phyloP scores from a whole-genome alignment of 1,284 basidiomycete species.

The Fistulina hepatica region DNA sequence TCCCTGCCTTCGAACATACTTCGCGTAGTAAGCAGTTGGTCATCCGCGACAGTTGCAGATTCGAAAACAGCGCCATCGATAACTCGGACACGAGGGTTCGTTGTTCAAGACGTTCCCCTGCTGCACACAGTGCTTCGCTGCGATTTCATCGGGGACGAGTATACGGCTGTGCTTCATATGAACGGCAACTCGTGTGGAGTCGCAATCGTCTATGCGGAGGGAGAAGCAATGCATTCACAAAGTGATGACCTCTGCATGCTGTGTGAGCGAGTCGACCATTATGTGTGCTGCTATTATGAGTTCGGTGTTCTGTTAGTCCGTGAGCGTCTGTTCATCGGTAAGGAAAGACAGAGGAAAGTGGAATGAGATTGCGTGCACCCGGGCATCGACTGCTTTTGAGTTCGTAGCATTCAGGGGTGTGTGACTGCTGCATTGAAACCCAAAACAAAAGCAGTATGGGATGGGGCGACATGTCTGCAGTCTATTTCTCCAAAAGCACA shows the following conservation, averaged over 20 bases:
- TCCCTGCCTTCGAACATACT: conserved; percentile 59
- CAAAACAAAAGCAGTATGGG: conserved; percentile 73
- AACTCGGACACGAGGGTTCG: conserved; percentile 51
- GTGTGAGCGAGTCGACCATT: conserved; percentile 59
- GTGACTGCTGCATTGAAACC: conserved; percentile 41
- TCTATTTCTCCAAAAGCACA: conserved; percentile 9
- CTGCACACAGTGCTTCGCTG: conserved; percentile 66
- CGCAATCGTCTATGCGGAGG: conserved; percentile 59
- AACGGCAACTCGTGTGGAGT: conserved; percentile 71
- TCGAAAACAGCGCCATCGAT: conserved; percentile 76
- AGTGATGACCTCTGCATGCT: conserved; percentile 69
- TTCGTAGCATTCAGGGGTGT: conserved; percentile 65
- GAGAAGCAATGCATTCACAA: conserved; percentile 73
- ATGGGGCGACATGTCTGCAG: conserved; percentile 62
- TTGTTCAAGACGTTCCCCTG: conserved; percentile 81
- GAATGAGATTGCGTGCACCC: conserved; percentile 42
- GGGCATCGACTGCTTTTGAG: conserved; percentile 78
- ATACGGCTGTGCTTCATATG: conserved; percentile 65
- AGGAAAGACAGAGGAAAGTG: conserved; percentile 11
- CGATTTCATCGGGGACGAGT: conserved; percentile 79
- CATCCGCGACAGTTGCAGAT: conserved; percentile 84
- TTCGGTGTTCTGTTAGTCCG: conserved; percentile 72
- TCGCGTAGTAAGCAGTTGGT: conserved; percentile 79
- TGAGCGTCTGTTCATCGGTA: conserved; percentile 11
- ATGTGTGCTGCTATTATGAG: conserved; percentile 57